Percentiles rank a stretch among this genome's conserved stretches.
Evolutionary conservation across 371 early-diverging fungal species (phyloP).

Genomic region (Saksenaea oblongispora): DNA sequence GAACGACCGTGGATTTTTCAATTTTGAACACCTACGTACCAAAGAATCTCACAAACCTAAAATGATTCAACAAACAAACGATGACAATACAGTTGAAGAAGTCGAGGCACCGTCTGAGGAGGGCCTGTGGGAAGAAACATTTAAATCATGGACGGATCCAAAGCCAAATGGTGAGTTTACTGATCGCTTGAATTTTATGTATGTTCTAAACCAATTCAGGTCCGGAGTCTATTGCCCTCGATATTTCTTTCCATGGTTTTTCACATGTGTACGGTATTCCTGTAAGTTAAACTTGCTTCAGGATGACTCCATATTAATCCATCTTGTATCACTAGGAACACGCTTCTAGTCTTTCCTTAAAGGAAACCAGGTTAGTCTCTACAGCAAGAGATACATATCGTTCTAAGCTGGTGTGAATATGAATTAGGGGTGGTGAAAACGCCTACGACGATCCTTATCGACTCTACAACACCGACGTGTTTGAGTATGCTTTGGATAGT

Average conservation of each 20-base stretch:
- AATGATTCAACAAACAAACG: slow-evolving; percentile 44
- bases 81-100: slow-evolving; percentile 36
- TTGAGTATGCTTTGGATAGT: slow-evolving; percentile 92
- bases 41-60: slow-evolving; percentile 58
- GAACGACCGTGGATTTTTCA: slow-evolving; percentile 83
- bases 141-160: slow-evolving; percentile 83
- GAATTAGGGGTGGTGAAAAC: slow-evolving; percentile 63
- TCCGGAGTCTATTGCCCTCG: slow-evolving; percentile 90
- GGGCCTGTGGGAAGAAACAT: slow-evolving; percentile 87
- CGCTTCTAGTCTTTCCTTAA: slow-evolving; percentile 80
- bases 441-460: slow-evolving; percentile 92
- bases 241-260: slow-evolving; percentile 87
- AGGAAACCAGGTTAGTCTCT: slow-evolving; percentile 65
- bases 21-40: slow-evolving; percentile 81
- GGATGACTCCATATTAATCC: too few species aligned
- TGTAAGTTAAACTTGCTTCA: slow-evolving; percentile 11
- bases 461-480: slow-evolving; percentile 97
- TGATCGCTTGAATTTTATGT: not conserved
- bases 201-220: slow-evolving; percentile 43
- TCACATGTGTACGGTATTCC: slow-evolving; percentile 94
- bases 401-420: not conserved
- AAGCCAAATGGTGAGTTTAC: slow-evolving; percentile 79
- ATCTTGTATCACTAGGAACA: slow-evolving; percentile 79
- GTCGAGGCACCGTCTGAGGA: slow-evolving; percentile 56
- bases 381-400: not conserved